Percentiles rank a stretch among this genome's conserved stretches.
These are phyloP conservation scores for Auricularia auricula-judae DNA, from an alignment of 768 basidiomycete species.

Conservation along the genomic window DNA sequence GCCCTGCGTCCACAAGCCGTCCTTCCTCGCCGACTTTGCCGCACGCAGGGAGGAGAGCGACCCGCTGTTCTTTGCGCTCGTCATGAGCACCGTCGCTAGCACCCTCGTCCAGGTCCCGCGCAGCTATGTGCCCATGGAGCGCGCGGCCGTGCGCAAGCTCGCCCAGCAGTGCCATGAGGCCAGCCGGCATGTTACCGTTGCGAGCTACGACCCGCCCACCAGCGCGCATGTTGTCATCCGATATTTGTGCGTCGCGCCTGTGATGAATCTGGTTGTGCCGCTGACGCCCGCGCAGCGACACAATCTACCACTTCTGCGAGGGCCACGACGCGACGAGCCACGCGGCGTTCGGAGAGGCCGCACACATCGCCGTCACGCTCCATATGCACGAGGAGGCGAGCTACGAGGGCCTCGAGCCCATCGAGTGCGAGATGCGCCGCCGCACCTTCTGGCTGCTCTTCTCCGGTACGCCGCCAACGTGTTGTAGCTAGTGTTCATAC, in stretches of 20 bases:
- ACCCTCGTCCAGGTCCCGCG: conserved; percentile 83
- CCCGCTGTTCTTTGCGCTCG: conserved; percentile 81
- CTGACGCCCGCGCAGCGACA: conserved; percentile 39
- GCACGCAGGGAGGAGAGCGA: conserved; percentile 73
- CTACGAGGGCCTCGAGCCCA: conserved; percentile 72
- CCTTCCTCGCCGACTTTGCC: conserved; percentile 84
- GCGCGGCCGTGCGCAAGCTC: conserved; percentile 22
- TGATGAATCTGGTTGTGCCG: no score
- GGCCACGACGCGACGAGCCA: conserved; percentile 82
- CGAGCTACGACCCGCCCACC: conserved; percentile 72
- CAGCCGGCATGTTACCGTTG: conserved; percentile 68
- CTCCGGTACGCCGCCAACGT: conserved; percentile 44
- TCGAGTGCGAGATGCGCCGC: conserved; percentile 80
- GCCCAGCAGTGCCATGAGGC: conserved; percentile 68
- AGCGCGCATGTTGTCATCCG: conserved; percentile 80
- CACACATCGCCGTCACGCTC: conserved; percentile 70
- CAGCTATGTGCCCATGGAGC: conserved; percentile 48
- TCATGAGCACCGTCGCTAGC: conserved; percentile 81
- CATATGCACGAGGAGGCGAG: conserved; percentile 81
- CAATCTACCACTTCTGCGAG: conserved; percentile 79
- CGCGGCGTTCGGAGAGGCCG: conserved; percentile 79
- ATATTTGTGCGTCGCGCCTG: conserved; percentile 86
- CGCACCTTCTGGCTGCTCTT: conserved; percentile 85
- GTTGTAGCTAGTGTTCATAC: background rate
- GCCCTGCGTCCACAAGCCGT: conserved; percentile 83